A percentile compares a stretch with the other conserved stretches of the same genome.
Conservation (phyloP, 140 eudicot species). For the Cichorium intybus region DNA sequence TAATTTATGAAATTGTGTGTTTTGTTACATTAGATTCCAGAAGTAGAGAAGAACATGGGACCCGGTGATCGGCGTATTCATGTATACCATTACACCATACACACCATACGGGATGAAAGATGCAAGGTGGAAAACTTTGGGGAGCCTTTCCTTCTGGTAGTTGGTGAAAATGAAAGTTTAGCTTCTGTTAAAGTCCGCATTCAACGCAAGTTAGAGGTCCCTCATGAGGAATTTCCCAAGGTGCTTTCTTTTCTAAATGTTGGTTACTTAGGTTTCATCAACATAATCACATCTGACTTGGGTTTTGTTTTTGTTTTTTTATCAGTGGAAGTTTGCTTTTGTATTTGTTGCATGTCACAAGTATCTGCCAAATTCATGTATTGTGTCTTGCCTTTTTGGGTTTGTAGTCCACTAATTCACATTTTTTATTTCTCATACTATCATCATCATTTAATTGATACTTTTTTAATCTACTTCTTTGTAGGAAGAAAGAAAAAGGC, state of each 20-base stretch:
- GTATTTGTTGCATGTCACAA: constrained; percentile 65
- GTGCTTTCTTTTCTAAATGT: constrained; percentile 25
- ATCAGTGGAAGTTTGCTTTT: constrained; percentile 82
- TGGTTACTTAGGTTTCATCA: too few species aligned
- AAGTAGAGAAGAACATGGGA: constrained; percentile 76
- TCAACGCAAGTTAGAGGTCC: constrained; percentile 60
- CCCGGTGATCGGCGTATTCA: constrained; percentile 69
- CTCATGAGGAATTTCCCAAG: constrained; percentile 81
- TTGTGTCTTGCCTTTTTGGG: constrained; percentile 73
- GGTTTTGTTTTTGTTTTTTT: constrained; percentile 1
- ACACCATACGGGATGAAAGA: constrained; percentile 61
- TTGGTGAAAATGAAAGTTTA: constrained; percentile 66
- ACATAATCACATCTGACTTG: background rate
- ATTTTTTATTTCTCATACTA: background rate
- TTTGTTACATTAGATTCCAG: constrained; percentile 74
- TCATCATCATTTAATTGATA: too few species aligned
- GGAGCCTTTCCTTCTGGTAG: constrained; percentile 72
- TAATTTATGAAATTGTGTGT: background rate
- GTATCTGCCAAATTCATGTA: constrained; percentile 66
- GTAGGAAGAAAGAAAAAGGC: constrained; percentile 62
- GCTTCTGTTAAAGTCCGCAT: constrained; percentile 62
- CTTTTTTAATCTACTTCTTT: constrained; percentile 5
- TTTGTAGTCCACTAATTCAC: constrained; percentile 3
- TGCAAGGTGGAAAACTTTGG: constrained; percentile 79
- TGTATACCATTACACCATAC: constrained; percentile 76